Evolutionary conservation across 768 basidiomycete species (phyloP).

Genomic region (Sistotremastrum suecicum): DNA sequence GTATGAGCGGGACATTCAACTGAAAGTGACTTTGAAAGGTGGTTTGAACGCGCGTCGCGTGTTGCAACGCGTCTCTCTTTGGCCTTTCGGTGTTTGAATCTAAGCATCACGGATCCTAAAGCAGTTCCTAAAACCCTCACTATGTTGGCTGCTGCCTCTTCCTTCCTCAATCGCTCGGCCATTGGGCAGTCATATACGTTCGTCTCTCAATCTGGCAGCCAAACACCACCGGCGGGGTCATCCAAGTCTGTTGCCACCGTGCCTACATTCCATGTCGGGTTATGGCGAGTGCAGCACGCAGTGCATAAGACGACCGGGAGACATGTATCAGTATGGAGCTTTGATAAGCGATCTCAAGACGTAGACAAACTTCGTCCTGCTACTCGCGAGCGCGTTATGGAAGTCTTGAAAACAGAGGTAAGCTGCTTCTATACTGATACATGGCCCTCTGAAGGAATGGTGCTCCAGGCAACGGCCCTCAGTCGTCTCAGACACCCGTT

Average conservation of each 20-base stretch:
- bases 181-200: slow-evolving; percentile 73
- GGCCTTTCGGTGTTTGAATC: too few species aligned
- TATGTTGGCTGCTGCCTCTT: slow-evolving; percentile 74
- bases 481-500: slow-evolving; percentile 85
- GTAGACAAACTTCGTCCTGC: slow-evolving; percentile 51
- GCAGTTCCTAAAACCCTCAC: background rate
- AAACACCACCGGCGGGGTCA: slow-evolving; percentile 28
- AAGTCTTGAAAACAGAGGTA: slow-evolving; percentile 87
- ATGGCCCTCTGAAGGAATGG: slow-evolving; percentile 1
- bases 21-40: slow-evolving; percentile 4
- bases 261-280: slow-evolving; percentile 55
- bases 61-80: slow-evolving; percentile 6
- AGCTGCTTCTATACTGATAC: slow-evolving; percentile 9
- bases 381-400: slow-evolving; percentile 62
- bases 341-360: slow-evolving; percentile 70
- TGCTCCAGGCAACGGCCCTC: slow-evolving; percentile 60
- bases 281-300: slow-evolving; percentile 83
- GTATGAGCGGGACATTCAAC: slow-evolving; percentile 82
- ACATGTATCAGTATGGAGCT: slow-evolving; percentile 84
- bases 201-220: slow-evolving; percentile 26
- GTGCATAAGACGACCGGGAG: slow-evolving; percentile 83
- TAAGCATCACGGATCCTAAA: too few species aligned
- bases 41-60: slow-evolving; percentile 36
- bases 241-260: slow-evolving; percentile 22
- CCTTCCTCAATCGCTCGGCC: slow-evolving; percentile 68